These are phyloP conservation scores for Tubosaeta sp. DNA, from an alignment of 768 basidiomycete species.

Conservation along the genomic window DNA sequence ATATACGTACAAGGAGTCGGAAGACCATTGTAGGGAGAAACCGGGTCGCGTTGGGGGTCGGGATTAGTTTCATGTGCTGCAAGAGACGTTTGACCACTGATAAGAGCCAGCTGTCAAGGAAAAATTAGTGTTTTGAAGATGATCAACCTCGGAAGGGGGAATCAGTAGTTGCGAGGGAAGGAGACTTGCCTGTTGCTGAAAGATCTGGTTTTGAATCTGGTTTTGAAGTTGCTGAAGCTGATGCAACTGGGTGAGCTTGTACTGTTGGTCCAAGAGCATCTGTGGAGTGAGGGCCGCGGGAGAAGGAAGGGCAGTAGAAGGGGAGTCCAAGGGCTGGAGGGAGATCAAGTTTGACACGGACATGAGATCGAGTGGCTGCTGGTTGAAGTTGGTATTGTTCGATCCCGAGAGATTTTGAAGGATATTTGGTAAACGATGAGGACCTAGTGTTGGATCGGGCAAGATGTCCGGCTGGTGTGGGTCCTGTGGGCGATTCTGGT, in stretches of 20 bases:
- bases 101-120: constrained; percentile 57
- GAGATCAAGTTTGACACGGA: constrained; percentile 46
- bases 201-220: constrained; percentile 83
- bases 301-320: constrained; percentile 11
- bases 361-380: constrained; percentile 45
- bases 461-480: constrained; percentile 15
- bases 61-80: constrained; percentile 36
- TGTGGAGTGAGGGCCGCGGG: constrained; percentile 38
- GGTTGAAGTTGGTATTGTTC: constrained; percentile 14
- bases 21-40: constrained; percentile 44
- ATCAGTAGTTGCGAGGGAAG: constrained; percentile 4
- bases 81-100: constrained; percentile 41
- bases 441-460: not conserved
- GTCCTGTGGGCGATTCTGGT: constrained; percentile 26
- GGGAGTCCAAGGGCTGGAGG: constrained; percentile 40
- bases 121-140: constrained; percentile 10
- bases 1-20: constrained; percentile 61
- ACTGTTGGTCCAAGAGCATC: constrained; percentile 66
- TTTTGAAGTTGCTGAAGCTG: constrained; percentile 76
- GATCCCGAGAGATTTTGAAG: constrained; percentile 8
- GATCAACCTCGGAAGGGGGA: constrained; percentile 1
- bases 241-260: constrained; percentile 73
- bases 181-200: constrained; percentile 77
- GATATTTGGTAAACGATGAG: constrained; percentile 13
- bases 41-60: constrained; percentile 34